A percentile compares a stretch with the other conserved stretches of the same genome.
Conservation (phyloP, 225 moss, liverwort and hornwort genomes). For the Rhytidiadelphus loreus region DNA sequence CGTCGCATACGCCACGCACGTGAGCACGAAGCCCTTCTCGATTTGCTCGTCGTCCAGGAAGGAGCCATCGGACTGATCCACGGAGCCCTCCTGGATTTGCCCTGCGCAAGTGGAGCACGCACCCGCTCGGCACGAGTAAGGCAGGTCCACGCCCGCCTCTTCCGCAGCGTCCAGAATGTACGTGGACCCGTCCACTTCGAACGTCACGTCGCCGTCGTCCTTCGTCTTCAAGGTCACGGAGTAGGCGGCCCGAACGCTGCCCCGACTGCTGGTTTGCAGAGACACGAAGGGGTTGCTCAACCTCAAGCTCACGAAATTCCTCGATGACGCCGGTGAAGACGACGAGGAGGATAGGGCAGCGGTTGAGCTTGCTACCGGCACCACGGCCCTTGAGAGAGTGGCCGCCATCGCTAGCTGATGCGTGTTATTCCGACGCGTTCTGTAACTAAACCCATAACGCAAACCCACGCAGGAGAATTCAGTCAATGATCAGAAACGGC, state of each 20-base stretch:
- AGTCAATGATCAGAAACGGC: neutral
- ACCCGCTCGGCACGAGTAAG: constrained; percentile 48
- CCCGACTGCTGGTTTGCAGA: constrained; percentile 18
- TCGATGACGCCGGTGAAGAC: neutral
- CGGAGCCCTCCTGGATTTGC: constrained; percentile 6
- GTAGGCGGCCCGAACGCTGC: constrained; percentile 25
- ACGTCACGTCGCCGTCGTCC: constrained; percentile 7
- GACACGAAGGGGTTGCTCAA: neutral
- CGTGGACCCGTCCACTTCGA: constrained; percentile 19
- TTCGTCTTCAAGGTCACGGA: constrained; percentile 25
- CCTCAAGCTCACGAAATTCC: constrained; percentile 13
- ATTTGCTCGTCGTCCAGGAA: constrained; percentile 22
- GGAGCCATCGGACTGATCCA: constrained; percentile 44
- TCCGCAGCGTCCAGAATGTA: constrained; percentile 37
- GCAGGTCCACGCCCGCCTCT: constrained; percentile 40
- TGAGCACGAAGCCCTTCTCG: constrained; percentile 16
- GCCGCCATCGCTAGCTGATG: constrained; percentile 12
- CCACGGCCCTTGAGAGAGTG: constrained; percentile 14
- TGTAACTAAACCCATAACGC: neutral
- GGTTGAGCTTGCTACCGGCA: neutral
- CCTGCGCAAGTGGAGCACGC: constrained; percentile 48
- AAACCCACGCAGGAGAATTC: neutral
- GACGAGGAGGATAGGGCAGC: neutral
- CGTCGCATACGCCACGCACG: constrained; percentile 37
- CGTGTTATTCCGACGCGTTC: neutral